Conservation (phyloP, 305 asterid genomes). For the Fraxinus ornus region DNA sequence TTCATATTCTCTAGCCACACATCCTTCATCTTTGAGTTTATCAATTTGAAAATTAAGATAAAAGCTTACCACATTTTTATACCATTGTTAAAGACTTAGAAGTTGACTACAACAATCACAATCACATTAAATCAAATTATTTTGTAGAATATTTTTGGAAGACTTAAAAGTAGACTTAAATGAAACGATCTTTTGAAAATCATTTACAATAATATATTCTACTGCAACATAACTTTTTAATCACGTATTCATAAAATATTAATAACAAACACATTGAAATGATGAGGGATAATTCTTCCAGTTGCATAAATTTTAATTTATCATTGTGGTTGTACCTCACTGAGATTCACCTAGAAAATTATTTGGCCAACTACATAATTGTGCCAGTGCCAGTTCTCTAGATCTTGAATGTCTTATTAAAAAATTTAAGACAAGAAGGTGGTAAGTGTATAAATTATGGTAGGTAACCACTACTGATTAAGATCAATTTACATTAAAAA, state of each 20-base stretch:
- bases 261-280: neutral
- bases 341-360: neutral
- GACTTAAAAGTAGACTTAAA: too few relatives aligned
- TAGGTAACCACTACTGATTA: neutral
- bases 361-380: neutral
- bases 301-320: neutral
- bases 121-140: neutral
- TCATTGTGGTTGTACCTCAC: neutral
- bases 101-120: neutral
- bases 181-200: too few relatives aligned
- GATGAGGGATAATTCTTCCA: neutral
- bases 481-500: neutral
- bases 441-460: neutral
- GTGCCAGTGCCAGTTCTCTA: neutral
- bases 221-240: neutral
- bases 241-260: neutral
- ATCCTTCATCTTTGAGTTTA: neutral
- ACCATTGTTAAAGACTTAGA: neutral
- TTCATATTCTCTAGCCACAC: neutral
- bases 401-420: neutral
- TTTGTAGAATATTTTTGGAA: neutral
- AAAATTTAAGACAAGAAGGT: neutral
- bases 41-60: neutral
- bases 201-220: neutral
- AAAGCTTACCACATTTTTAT: neutral